These are phyloP conservation scores for Pleurotus tuber-regium DNA, from an alignment of 768 basidiomycete species.

Conservation along the genomic window DNA sequence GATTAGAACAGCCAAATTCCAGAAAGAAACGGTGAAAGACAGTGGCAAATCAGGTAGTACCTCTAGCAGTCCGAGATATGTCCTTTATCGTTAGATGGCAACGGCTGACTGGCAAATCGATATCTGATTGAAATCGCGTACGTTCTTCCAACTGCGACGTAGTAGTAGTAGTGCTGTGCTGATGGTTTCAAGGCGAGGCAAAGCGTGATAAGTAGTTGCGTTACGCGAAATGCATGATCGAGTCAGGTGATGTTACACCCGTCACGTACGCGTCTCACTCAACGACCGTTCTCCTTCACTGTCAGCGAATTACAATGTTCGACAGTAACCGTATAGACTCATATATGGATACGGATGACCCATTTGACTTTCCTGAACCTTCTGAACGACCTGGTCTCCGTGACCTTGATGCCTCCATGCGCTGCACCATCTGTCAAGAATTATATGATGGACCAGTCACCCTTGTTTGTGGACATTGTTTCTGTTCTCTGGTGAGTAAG, in stretches of 20 bases:
- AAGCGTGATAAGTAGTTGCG: not conserved
- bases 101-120: not conserved
- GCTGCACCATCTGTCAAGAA: constrained; percentile 78
- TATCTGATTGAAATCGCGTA: too few species aligned
- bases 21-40: not conserved
- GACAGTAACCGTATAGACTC: constrained; percentile 11
- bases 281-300: not conserved
- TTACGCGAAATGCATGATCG: not conserved
- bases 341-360: constrained; percentile 42
- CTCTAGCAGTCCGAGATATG: not conserved
- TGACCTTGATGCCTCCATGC: constrained; percentile 58
- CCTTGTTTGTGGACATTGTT: constrained; percentile 76
- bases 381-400: constrained; percentile 50
- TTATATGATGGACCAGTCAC: constrained; percentile 72
- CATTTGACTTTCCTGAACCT: constrained; percentile 64
- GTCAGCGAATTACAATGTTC: not conserved
- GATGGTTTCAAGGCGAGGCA: not conserved
- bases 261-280: constrained; percentile 11
- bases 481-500: constrained; percentile 67
- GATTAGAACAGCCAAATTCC: not conserved
- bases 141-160: too few species aligned
- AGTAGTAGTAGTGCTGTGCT: too few species aligned
- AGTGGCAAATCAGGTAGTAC: not conserved
- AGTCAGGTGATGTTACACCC: constrained; percentile 6
- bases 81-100: not conserved